Conservation (phyloP, 805 yeast species). For the Komagataella ulmi region DNA sequence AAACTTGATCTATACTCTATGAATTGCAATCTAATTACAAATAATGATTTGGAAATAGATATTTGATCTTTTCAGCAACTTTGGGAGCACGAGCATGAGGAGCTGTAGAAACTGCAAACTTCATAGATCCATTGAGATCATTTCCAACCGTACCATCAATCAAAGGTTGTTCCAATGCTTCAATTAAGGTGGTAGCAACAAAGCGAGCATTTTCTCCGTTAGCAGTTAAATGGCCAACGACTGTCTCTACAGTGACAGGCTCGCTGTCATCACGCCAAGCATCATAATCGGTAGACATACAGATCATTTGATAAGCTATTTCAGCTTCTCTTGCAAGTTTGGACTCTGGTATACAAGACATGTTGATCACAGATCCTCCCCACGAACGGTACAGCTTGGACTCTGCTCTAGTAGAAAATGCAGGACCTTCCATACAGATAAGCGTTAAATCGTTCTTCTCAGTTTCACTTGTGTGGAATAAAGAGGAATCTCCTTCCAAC, state of each 20-base stretch:
- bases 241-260: slow-evolving; percentile 96
- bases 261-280: slow-evolving; percentile 96
- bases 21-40: slow-evolving; percentile 15
- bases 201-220: slow-evolving; percentile 78
- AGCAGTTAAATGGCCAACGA: slow-evolving; percentile 79
- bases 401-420: slow-evolving; percentile 94
- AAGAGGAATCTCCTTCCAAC: slow-evolving; percentile 40
- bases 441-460: slow-evolving; percentile 66
- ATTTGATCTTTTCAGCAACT: slow-evolving; percentile 70
- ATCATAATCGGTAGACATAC: slow-evolving; percentile 98
- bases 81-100: slow-evolving; percentile 61
- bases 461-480: slow-evolving; percentile 53
- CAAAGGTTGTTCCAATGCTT: slow-evolving; percentile 49
- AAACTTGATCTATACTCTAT: not conserved
- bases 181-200: slow-evolving; percentile 59
- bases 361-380: slow-evolving; percentile 93
- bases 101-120: slow-evolving; percentile 67
- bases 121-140: slow-evolving; percentile 64
- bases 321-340: slow-evolving; percentile 97
- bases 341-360: slow-evolving; percentile 96
- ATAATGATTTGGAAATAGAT: slow-evolving; percentile 87
- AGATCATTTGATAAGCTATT: slow-evolving; percentile 91
- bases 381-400: slow-evolving; percentile 72
- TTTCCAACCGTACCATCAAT: slow-evolving; percentile 51
- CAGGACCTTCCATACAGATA: slow-evolving; percentile 99